These are phyloP conservation scores for Colletotrichum australisinense DNA, from an alignment of 2,329 filamentous ascomycete species.

Conservation along the genomic window DNA sequence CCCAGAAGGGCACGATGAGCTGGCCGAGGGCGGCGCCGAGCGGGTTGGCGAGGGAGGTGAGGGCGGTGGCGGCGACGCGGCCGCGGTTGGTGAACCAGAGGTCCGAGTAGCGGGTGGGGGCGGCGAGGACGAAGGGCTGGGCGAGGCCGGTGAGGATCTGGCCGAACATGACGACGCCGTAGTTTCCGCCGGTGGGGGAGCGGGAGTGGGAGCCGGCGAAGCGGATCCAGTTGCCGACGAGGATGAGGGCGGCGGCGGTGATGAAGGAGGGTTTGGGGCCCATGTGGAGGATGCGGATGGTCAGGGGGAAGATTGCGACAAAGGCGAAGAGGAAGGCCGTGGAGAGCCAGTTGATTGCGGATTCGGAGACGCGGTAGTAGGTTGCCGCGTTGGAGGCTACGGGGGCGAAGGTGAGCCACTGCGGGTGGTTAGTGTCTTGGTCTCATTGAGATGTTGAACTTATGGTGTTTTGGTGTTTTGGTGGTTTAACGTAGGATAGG, in stretches of 20 bases:
- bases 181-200: conserved; percentile 65
- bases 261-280: conserved; percentile 85
- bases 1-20: conserved; percentile 85
- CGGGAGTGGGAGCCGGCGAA: conserved; percentile 74
- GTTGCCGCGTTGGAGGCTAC: conserved; percentile 78
- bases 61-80: conserved; percentile 86
- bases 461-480: neutral
- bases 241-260: conserved; percentile 75
- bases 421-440: neutral
- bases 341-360: conserved; percentile 91
- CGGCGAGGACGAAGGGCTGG: conserved; percentile 91
- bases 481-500: neutral
- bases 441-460: neutral
- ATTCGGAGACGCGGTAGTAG: conserved; percentile 82
- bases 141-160: conserved; percentile 90
- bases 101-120: conserved; percentile 91
- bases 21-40: conserved; percentile 91
- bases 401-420: conserved; percentile 95
- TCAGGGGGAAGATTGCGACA: conserved; percentile 75
- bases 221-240: conserved; percentile 91
- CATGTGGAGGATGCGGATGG: conserved; percentile 82
- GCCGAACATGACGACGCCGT: conserved; percentile 86
- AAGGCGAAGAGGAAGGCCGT: conserved; percentile 91
- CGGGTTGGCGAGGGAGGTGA: conserved; percentile 88
- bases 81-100: conserved; percentile 92